A percentile compares a stretch with the other conserved stretches of the same genome.
phyloP scores from a whole-genome alignment of 257 asterid genomes.

The Fraxinus anomala region DNA sequence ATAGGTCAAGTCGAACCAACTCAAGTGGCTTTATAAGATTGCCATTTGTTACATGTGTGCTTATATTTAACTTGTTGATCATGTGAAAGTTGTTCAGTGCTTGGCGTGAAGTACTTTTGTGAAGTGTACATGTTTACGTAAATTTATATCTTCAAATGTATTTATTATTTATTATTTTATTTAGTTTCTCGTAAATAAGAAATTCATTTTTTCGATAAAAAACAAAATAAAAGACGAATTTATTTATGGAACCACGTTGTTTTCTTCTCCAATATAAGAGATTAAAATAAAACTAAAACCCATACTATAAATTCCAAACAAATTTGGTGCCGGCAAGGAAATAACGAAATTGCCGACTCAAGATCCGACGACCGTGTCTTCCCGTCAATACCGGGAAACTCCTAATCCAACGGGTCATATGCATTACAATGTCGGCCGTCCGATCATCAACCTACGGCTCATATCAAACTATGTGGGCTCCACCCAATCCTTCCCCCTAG shows the following conservation, averaged over 20 bases:
- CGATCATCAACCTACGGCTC: slow-evolving; percentile 35
- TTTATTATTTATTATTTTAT: too few species aligned
- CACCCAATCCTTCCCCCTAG: slow-evolving; percentile 25
- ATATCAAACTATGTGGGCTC: slow-evolving; percentile 33
- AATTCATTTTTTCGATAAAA: background rate
- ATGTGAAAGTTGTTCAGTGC: too few species aligned
- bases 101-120: too few species aligned
- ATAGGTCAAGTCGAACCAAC: too few species aligned
- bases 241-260: background rate
- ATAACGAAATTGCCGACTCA: slow-evolving; percentile 29
- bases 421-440: slow-evolving; percentile 9
- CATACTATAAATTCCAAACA: too few species aligned
- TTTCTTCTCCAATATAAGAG: background rate
- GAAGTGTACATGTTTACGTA: too few species aligned
- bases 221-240: background rate
- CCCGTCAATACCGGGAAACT: background rate
- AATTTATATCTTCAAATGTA: too few species aligned
- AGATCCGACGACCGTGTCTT: slow-evolving; percentile 39
- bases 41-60: too few species aligned
- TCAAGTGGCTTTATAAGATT: too few species aligned
- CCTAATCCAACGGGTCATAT: slow-evolving; percentile 29
- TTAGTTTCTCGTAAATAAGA: background rate
- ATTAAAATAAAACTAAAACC: background rate
- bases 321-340: background rate
- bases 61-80: too few species aligned